Evolutionary conservation across 2,329 filamentous ascomycete genomes (phyloP).

Genomic region (Colletotrichum lindemuthianum): DNA sequence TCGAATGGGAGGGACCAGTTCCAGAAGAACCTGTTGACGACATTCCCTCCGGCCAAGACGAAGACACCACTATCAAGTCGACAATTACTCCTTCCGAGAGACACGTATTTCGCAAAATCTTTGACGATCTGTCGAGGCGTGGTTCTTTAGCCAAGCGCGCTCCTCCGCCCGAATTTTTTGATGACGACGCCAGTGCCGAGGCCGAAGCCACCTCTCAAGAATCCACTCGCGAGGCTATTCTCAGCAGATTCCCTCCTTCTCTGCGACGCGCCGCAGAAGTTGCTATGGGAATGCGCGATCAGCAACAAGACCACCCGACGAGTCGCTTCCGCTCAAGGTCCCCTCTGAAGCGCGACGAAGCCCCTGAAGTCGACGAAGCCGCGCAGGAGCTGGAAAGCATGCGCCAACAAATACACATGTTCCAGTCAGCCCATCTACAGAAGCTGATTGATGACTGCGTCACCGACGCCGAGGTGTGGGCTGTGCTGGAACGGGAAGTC

Average conservation of each 20-base stretch:
- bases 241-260: constrained; percentile 50
- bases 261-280: constrained; percentile 52
- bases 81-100: constrained; percentile 70
- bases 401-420: constrained; percentile 41
- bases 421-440: constrained; percentile 64
- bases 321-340: background rate
- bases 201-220: constrained; percentile 46
- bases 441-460: constrained; percentile 62
- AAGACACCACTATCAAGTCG: constrained; percentile 41
- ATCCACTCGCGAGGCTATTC: constrained; percentile 48
- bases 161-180: constrained; percentile 34
- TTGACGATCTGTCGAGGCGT: constrained; percentile 49
- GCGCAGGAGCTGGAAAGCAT: constrained; percentile 51
- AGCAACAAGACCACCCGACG: constrained; percentile 18
- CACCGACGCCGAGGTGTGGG: constrained; percentile 74
- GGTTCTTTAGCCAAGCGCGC: too few species aligned
- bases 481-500: constrained; percentile 72
- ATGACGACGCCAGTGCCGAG: constrained; percentile 26
- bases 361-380: constrained; percentile 38
- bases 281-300: constrained; percentile 51
- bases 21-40: constrained; percentile 37
- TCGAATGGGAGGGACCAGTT: constrained; percentile 54
- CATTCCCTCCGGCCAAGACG: constrained; percentile 36
- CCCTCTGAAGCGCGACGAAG: constrained; percentile 14
- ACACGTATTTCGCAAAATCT: constrained; percentile 68